A percentile compares a stretch with the other conserved stretches of the same genome.
Evolutionary conservation across 2,329 filamentous ascomycete species (phyloP).

Genomic region (Aciculosporium take): DNA sequence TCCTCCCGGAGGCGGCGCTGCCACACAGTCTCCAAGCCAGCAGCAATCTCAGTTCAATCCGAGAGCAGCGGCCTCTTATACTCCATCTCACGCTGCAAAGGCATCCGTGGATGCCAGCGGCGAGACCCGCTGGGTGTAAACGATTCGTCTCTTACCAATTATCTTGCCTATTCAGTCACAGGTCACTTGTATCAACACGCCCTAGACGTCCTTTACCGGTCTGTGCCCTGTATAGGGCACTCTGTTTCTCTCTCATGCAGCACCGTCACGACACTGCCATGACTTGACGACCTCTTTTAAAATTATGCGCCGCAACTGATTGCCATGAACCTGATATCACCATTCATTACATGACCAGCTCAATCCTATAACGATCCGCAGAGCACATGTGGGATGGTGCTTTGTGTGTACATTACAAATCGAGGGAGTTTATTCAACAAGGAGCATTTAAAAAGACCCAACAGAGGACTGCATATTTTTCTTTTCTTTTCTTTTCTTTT

Average conservation of each 20-base stretch:
- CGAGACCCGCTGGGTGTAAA: slow-evolving; percentile 26
- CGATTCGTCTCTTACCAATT: slow-evolving; percentile 9
- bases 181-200: slow-evolving; percentile 17
- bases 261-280: slow-evolving; percentile 23
- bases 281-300: slow-evolving; percentile 27
- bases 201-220: slow-evolving; percentile 9
- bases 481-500: no score
- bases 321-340: slow-evolving; percentile 9
- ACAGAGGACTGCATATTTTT: no score
- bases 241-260: slow-evolving; percentile 16
- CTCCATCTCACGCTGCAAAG: slow-evolving; percentile 12
- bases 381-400: slow-evolving; percentile 13
- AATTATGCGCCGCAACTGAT: slow-evolving; percentile 20
- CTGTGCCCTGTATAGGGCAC: slow-evolving; percentile 12
- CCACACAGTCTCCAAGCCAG: slow-evolving; percentile 13
- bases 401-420: slow-evolving; percentile 21
- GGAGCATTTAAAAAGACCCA: neutral
- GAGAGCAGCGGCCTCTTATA: slow-evolving; percentile 15
- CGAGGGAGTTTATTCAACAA: slow-evolving; percentile 13
- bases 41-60: slow-evolving; percentile 16
- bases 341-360: slow-evolving; percentile 13
- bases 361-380: slow-evolving; percentile 13
- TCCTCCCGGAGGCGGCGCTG: slow-evolving; percentile 12
- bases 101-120: slow-evolving; percentile 17
- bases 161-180: slow-evolving; percentile 12